phyloP scores from a whole-genome alignment of 257 asterid genomes.

The Misopates orontium region DNA sequence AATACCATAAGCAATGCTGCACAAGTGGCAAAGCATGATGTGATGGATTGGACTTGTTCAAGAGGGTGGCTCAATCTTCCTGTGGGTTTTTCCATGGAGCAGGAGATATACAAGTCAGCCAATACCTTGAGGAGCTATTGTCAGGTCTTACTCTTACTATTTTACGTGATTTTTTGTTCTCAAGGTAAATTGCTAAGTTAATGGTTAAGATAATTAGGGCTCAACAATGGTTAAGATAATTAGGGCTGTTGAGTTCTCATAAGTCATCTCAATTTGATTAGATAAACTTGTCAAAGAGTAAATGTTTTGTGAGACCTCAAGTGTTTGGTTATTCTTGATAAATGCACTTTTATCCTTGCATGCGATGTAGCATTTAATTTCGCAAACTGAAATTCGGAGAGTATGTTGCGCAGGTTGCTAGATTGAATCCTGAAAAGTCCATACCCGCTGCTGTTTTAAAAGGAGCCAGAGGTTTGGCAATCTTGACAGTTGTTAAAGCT shows the following conservation, averaged over 20 bases:
- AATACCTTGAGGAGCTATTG: slow-evolving; percentile 69
- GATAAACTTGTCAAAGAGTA: neutral
- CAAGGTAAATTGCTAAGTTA: neutral
- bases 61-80: slow-evolving; percentile 99
- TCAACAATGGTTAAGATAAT: neutral
- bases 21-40: slow-evolving; percentile 94
- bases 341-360: neutral
- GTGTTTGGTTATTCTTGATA: neutral
- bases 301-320: neutral
- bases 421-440: slow-evolving; percentile 93
- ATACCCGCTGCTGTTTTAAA: slow-evolving; percentile 81
- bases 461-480: slow-evolving; percentile 96
- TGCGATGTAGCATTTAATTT: neutral
- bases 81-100: slow-evolving; percentile 93
- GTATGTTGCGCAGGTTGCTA: slow-evolving; percentile 61
- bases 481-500: slow-evolving; percentile 90
- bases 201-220: neutral
- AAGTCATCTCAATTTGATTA: slow-evolving; percentile 12
- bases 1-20: slow-evolving; percentile 87
- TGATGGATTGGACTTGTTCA: slow-evolving; percentile 94
- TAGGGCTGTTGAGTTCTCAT: neutral
- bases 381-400: slow-evolving; percentile 19
- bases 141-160: slow-evolving; percentile 52
- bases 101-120: slow-evolving; percentile 86
- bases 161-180: neutral